phyloP scores from a whole-genome alignment of 2,329 filamentous ascomycete genomes.

The Gremmenia infestans region DNA sequence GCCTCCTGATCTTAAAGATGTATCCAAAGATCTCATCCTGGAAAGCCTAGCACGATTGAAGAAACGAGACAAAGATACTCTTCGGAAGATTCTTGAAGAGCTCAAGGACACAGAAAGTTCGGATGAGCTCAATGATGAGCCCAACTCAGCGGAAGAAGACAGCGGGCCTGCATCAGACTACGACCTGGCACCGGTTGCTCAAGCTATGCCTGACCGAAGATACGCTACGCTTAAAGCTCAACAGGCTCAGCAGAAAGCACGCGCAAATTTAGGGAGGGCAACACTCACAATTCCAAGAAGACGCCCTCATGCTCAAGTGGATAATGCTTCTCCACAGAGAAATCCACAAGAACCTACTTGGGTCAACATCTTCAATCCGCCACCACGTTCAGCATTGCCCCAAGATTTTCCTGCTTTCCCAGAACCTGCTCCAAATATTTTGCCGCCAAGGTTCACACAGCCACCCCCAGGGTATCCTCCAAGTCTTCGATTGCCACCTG shows the following conservation, averaged over 20 bases:
- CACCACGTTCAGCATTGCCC: conserved; percentile 3
- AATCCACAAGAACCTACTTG: conserved; percentile 8
- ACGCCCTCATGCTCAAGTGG: background rate
- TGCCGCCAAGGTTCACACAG: background rate
- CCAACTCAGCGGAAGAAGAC: background rate
- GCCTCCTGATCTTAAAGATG: conserved; percentile 2
- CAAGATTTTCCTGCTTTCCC: background rate
- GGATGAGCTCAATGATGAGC: conserved; percentile 5
- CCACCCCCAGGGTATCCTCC: background rate
- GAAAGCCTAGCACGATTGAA: conserved; percentile 16
- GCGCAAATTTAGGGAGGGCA: background rate
- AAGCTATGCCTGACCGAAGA: conserved; percentile 14
- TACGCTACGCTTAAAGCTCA: conserved; percentile 6
- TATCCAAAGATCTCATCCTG: conserved; percentile 8
- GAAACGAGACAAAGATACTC: conserved; percentile 13
- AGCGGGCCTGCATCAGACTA: background rate
- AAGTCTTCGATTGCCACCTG: background rate
- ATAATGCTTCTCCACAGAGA: background rate
- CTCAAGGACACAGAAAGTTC: conserved; percentile 15
- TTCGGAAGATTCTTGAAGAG: conserved; percentile 19
- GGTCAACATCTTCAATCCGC: conserved; percentile 11
- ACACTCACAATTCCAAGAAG: background rate
- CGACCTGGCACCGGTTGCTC: conserved; percentile 17
- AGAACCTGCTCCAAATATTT: background rate
- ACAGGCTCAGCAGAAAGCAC: background rate